Conservation (phyloP, 2,329 filamentous ascomycete species). For the Claviceps humidiphila region DNA sequence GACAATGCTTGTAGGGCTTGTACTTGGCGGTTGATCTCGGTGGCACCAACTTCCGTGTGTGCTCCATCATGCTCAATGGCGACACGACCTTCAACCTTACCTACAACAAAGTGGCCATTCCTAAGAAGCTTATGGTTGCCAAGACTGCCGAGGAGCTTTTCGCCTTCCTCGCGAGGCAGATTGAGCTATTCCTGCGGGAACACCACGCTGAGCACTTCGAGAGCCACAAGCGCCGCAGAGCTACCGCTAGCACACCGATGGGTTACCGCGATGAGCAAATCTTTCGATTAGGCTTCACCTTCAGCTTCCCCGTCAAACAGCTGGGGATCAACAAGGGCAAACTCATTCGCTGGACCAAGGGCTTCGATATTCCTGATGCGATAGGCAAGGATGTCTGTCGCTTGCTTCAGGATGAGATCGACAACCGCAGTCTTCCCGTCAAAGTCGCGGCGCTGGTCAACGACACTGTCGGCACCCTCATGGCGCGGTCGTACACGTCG, state of each 20-base stretch:
- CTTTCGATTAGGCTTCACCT: slow-evolving; percentile 95
- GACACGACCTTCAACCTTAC: slow-evolving; percentile 91
- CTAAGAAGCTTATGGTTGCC: slow-evolving; percentile 78
- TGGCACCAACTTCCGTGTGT: slow-evolving; percentile 96
- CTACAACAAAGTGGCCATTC: slow-evolving; percentile 85
- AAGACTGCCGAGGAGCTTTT: slow-evolving; percentile 81
- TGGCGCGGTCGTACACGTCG: slow-evolving; percentile 93
- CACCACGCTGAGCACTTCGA: slow-evolving; percentile 85
- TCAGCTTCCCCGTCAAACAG: slow-evolving; percentile 93
- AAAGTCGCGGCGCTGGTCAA: slow-evolving; percentile 94
- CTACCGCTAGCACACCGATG: slow-evolving; percentile 43
- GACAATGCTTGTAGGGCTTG: slow-evolving; percentile 48
- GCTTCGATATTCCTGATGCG: slow-evolving; percentile 91
- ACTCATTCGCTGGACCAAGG: slow-evolving; percentile 95
- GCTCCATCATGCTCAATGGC: slow-evolving; percentile 84
- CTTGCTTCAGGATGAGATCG: slow-evolving; percentile 78
- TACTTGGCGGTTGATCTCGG: slow-evolving; percentile 97
- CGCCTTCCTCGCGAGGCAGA: slow-evolving; percentile 81
- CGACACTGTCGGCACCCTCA: slow-evolving; percentile 92
- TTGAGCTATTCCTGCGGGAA: slow-evolving; percentile 72
- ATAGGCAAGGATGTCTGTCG: slow-evolving; percentile 90
- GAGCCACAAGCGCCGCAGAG: slow-evolving; percentile 50
- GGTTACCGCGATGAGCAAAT: slow-evolving; percentile 59
- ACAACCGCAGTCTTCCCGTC: slow-evolving; percentile 73
- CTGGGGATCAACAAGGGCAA: slow-evolving; percentile 89